Conservation (phyloP, 2,329 filamentous ascomycete species). For the Aspergillus clavatus region DNA sequence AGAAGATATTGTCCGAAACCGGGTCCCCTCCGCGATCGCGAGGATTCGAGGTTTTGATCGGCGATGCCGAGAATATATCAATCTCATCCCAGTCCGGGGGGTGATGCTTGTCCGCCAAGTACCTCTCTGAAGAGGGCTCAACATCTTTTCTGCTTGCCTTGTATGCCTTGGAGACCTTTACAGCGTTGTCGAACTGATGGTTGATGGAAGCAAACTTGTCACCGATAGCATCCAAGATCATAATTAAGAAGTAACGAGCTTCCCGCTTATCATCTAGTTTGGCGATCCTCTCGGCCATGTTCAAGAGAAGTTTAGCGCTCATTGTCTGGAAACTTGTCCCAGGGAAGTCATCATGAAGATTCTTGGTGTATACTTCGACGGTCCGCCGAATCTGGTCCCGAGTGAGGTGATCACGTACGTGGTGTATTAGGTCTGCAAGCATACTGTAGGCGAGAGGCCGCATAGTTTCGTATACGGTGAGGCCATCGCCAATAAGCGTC, state of each 20-base stretch:
- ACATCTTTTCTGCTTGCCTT: slow-evolving; percentile 66
- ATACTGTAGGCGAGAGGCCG: slow-evolving; percentile 94
- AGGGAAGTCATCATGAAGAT: slow-evolving; percentile 90
- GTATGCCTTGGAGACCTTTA: slow-evolving; percentile 87
- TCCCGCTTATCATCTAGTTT: slow-evolving; percentile 91
- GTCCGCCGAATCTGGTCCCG: slow-evolving; percentile 92
- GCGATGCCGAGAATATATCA: slow-evolving; percentile 93
- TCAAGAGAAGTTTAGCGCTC: slow-evolving; percentile 93
- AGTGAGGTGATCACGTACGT: slow-evolving; percentile 82
- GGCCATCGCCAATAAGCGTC: slow-evolving; percentile 87
- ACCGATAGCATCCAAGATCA: slow-evolving; percentile 95
- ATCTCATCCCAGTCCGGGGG: slow-evolving; percentile 96
- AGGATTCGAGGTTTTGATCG: slow-evolving; percentile 90
- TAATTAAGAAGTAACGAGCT: slow-evolving; percentile 89
- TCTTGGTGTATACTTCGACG: slow-evolving; percentile 94
- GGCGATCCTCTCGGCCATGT: slow-evolving; percentile 97
- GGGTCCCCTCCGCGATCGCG: slow-evolving; percentile 85
- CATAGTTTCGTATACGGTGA: slow-evolving; percentile 97
- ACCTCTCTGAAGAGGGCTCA: slow-evolving; percentile 67
- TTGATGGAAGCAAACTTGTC: slow-evolving; percentile 99
- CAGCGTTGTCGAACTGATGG: slow-evolving; percentile 86
- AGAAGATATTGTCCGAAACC: slow-evolving; percentile 92
- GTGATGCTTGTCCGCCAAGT: slow-evolving; percentile 73
- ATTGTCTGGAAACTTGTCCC: slow-evolving; percentile 99
- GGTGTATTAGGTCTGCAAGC: slow-evolving; percentile 96